A percentile compares a stretch with the other conserved stretches of the same genome.
Conservation (phyloP, 495 filamentous ascomycete species). For the Hapsidospora chrysogenum region DNA sequence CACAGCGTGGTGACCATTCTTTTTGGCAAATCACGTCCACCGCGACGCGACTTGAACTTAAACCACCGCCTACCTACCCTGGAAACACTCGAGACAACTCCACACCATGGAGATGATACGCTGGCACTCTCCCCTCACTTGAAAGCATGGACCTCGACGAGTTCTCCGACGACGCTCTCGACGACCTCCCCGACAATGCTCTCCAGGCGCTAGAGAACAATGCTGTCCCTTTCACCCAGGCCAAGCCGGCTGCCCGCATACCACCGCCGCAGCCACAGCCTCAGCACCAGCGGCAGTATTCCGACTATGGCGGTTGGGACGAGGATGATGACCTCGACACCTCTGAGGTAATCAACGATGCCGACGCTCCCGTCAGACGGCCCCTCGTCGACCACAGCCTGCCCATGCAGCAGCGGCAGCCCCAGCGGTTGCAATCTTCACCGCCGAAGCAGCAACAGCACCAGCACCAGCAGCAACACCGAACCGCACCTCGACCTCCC, state of each 20-base stretch:
- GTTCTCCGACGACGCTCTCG: conserved; percentile 30
- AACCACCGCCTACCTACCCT: no score
- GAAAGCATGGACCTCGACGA: conserved; percentile 22
- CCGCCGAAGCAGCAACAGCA: no score
- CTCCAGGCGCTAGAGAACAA: conserved; percentile 30
- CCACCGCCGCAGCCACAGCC: conserved; percentile 5
- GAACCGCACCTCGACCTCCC: conserved; percentile 3
- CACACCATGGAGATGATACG: no score
- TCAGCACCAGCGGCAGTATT: conserved; percentile 3
- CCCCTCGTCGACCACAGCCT: conserved; percentile 4
- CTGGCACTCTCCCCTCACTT: no score
- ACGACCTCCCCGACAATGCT: conserved; percentile 22
- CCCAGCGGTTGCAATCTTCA: neutral
- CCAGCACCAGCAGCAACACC: conserved; percentile 11
- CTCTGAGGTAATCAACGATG: conserved; percentile 9
- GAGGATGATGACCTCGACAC: conserved; percentile 20
- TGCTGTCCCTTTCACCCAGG: conserved; percentile 30
- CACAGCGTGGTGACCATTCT: no score
- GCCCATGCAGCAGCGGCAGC: conserved; percentile 3
- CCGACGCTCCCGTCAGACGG: neutral
- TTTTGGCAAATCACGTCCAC: no score
- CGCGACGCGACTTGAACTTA: no score
- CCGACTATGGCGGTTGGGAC: conserved; percentile 5
- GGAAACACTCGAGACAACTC: no score
- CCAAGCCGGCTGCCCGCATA: conserved; percentile 11